These are phyloP conservation scores for Crataegus laevigata DNA, from an alignment of 306 rosid species.

Conservation along the genomic window DNA sequence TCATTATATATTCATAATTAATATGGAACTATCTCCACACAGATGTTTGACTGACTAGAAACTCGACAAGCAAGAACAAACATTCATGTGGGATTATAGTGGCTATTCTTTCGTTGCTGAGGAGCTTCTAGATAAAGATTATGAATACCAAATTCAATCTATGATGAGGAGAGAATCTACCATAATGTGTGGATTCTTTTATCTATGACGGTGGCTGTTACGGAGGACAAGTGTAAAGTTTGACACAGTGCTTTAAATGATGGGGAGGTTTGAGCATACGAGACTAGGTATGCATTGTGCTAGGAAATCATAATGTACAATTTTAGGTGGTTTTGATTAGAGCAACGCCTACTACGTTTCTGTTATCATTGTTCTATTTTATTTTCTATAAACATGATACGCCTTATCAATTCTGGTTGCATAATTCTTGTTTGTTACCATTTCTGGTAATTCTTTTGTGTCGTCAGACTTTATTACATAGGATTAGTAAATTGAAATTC, in stretches of 20 bases:
- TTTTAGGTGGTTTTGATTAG: constrained; percentile 21
- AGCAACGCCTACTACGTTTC: constrained; percentile 18
- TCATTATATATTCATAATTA: constrained; percentile 1
- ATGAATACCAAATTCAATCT: constrained; percentile 25
- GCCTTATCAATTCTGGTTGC: neutral
- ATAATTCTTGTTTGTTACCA: neutral
- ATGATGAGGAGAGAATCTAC: constrained; percentile 18
- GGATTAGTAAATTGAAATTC: neutral
- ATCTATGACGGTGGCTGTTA: constrained; percentile 14
- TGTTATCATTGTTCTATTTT: constrained; percentile 10
- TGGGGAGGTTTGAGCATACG: constrained; percentile 22
- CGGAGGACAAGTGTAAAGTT: constrained; percentile 6
- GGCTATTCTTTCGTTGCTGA: constrained; percentile 17
- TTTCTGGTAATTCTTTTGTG: neutral
- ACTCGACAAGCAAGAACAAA: constrained; percentile 18
- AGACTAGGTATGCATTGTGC: constrained; percentile 33
- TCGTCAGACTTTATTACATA: neutral
- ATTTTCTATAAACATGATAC: neutral
- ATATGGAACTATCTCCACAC: constrained; percentile 30
- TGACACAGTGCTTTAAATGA: constrained; percentile 3
- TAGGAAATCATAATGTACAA: constrained; percentile 31
- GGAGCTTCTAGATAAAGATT: constrained; percentile 29
- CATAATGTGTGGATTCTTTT: constrained; percentile 20
- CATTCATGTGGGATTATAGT: constrained; percentile 13
- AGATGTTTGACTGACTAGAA: constrained; percentile 59